A percentile compares a stretch with the other conserved stretches of the same genome.
Conservation (phyloP, 1,284 basidiomycete genomes). For the Phlebopus sp. region DNA sequence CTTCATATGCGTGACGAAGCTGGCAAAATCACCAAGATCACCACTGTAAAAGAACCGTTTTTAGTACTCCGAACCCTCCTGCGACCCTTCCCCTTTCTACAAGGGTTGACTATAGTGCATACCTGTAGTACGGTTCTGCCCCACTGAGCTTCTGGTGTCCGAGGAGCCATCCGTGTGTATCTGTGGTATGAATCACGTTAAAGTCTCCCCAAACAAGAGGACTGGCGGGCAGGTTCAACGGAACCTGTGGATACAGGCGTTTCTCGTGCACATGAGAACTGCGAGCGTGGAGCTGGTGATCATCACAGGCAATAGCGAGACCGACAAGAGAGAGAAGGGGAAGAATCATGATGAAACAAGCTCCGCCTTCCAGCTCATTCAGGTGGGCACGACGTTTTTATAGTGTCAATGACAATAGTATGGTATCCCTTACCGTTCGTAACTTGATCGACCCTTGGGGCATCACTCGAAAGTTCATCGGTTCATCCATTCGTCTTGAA, state of each 20-base stretch:
- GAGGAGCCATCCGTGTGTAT: constrained; percentile 78
- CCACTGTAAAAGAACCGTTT: constrained; percentile 40
- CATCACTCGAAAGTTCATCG: no score
- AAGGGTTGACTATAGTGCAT: constrained; percentile 10
- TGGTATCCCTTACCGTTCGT: no score
- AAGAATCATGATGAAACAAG: constrained; percentile 4
- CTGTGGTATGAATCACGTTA: constrained; percentile 75
- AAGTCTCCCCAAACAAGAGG: constrained; percentile 76
- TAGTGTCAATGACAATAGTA: no score
- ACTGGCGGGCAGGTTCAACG: constrained; percentile 53
- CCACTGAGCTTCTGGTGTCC: constrained; percentile 68
- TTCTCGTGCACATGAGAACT: constrained; percentile 27
- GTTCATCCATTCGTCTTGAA: no score
- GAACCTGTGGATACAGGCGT: constrained; percentile 42
- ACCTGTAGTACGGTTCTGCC: constrained; percentile 77
- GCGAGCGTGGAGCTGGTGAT: constrained; percentile 11
- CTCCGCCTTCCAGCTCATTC: not conserved
- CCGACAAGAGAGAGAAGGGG: constrained; percentile 14
- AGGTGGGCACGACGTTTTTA: not conserved
- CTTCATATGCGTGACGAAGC: constrained; percentile 83
- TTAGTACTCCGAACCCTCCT: not conserved
- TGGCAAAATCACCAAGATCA: constrained; percentile 78
- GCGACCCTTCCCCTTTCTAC: no score
- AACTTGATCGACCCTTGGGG: no score
- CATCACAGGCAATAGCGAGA: constrained; percentile 21